Percentiles rank a stretch among this genome's conserved stretches.
These are phyloP conservation scores for Leishmania amazonensis DNA, from an alignment of 208 protist genomes.

Conservation along the genomic window DNA sequence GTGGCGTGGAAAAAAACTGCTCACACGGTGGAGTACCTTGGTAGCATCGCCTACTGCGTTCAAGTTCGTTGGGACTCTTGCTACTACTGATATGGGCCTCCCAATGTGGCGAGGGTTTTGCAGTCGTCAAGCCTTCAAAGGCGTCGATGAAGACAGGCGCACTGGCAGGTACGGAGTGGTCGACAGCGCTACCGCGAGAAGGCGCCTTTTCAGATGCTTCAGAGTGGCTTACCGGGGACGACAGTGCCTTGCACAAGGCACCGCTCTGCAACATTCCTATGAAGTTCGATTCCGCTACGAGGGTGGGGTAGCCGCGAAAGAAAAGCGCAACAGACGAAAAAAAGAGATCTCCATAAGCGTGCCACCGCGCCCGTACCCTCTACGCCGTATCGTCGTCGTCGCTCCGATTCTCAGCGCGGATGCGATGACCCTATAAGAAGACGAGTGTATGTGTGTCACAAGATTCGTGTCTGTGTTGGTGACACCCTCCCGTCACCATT, in stretches of 20 bases:
- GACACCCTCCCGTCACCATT: not conserved
- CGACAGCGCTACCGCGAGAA: not conserved
- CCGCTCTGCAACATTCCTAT: not conserved
- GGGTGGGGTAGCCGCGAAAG: not conserved
- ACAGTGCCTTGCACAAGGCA: not conserved
- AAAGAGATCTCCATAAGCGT: not conserved
- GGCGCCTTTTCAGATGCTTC: not conserved
- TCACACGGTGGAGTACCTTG: not conserved
- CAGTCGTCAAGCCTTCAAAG: not conserved
- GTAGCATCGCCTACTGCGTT: too few relatives aligned
- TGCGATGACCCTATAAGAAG: not conserved
- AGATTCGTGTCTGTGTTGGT: not conserved
- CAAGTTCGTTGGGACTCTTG: not conserved
- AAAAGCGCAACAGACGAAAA: not conserved
- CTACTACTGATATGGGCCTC: not conserved
- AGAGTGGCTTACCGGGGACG: not conserved
- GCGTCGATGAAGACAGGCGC: not conserved
- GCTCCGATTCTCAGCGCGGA: not conserved
- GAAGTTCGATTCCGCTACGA: not conserved
- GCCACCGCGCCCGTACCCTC: not conserved
- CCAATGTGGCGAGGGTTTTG: not conserved
- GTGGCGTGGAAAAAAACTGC: not conserved
- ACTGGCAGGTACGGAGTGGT: not conserved
- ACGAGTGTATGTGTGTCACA: not conserved
- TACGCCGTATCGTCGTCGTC: not conserved